Evolutionary conservation across 306 rosid genomes (phyloP).

Genomic region (Ceratonia siliqua): DNA sequence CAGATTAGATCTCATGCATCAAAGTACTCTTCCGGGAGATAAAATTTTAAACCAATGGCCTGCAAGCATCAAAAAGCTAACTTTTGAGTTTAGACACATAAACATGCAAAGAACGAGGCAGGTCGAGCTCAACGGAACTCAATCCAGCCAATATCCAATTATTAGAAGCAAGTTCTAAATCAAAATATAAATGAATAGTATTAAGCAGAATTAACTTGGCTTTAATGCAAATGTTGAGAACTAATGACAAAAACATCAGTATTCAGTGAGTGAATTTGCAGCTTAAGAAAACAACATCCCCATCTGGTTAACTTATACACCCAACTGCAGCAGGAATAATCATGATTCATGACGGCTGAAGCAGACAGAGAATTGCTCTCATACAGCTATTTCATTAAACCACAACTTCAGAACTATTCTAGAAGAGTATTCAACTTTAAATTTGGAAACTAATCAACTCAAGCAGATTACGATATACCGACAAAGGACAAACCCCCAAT

Average conservation of each 20-base stretch:
- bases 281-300: conserved; percentile 11
- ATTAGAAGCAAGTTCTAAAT: neutral
- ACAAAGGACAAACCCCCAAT: neutral
- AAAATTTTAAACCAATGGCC: conserved; percentile 76
- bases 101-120: neutral
- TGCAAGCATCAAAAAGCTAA: conserved; percentile 44
- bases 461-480: neutral
- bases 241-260: neutral
- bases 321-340: neutral
- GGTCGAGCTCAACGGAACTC: neutral
- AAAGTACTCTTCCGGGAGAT: conserved; percentile 77
- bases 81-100: neutral
- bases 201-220: neutral
- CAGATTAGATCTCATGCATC: conserved; percentile 31
- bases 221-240: neutral
- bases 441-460: neutral
- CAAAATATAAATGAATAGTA: neutral
- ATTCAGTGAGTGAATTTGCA: neutral
- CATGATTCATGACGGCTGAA: neutral
- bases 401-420: neutral
- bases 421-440: neutral
- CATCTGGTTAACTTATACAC: conserved; percentile 12
- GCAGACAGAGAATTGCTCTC: neutral
- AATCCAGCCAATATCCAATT: neutral
- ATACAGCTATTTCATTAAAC: conserved; percentile 8